phyloP scores from a whole-genome alignment of 2,329 filamentous ascomycete species.

The Ophiostoma ulmi region DNA sequence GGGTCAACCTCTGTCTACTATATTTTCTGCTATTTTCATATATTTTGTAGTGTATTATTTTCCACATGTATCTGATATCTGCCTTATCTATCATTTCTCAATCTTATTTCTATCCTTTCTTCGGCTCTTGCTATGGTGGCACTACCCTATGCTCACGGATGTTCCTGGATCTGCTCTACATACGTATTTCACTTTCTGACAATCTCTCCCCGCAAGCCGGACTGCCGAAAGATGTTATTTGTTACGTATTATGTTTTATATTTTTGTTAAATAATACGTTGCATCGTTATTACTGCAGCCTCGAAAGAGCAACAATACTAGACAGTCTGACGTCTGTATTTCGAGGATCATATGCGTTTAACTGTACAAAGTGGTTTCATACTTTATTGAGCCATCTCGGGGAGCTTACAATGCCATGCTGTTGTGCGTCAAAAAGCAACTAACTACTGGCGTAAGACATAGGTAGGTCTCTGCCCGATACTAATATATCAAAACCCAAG shows the following conservation, averaged over 20 bases:
- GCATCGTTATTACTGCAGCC: background rate
- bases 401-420: background rate
- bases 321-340: too few species aligned
- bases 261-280: background rate
- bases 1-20: background rate
- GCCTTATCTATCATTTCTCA: slow-evolving; percentile 11
- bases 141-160: slow-evolving; percentile 5
- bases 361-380: too few species aligned
- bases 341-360: too few species aligned
- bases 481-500: background rate
- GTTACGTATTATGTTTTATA: background rate
- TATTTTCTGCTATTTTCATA: background rate
- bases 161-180: background rate
- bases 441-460: background rate
- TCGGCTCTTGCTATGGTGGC: slow-evolving; percentile 9
- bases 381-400: too few species aligned
- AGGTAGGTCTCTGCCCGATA: background rate
- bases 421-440: background rate
- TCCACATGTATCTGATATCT: background rate
- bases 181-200: background rate
- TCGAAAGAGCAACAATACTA: too few species aligned
- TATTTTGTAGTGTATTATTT: background rate
- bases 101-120: background rate
- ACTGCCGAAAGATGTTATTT: background rate
- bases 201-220: slow-evolving; percentile 7